Conservation (phyloP, 2,329 filamentous ascomycete species). For the Penicillium sp. region DNA sequence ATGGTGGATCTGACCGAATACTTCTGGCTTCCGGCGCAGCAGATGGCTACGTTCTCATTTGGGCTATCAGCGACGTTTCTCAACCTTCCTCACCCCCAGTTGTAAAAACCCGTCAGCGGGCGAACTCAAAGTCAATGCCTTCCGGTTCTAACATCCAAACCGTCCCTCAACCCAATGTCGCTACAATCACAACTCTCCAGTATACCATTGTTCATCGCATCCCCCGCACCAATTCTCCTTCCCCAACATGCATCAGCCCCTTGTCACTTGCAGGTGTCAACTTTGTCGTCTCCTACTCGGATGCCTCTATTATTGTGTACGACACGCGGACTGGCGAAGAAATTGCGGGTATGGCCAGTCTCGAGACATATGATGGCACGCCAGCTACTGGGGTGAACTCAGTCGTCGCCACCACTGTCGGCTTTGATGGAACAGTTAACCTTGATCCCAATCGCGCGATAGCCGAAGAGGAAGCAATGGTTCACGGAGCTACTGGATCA, state of each 20-base stretch:
- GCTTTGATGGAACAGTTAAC: slow-evolving; percentile 65
- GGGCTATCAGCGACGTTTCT: slow-evolving; percentile 89
- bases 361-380: slow-evolving; percentile 90
- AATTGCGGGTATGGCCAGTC: slow-evolving; percentile 85
- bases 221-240: slow-evolving; percentile 64
- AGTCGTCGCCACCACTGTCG: slow-evolving; percentile 80
- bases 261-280: slow-evolving; percentile 78
- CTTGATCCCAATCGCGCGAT: slow-evolving; percentile 63
- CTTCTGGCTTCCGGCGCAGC: slow-evolving; percentile 87
- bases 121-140: slow-evolving; percentile 93
- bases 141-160: slow-evolving; percentile 89
- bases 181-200: slow-evolving; percentile 81
- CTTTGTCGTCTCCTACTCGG: slow-evolving; percentile 90
- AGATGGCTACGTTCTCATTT: slow-evolving; percentile 87
- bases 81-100: slow-evolving; percentile 78
- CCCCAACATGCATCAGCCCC: slow-evolving; percentile 89
- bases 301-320: slow-evolving; percentile 86
- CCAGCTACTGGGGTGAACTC: slow-evolving; percentile 81
- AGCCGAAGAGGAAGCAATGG: slow-evolving; percentile 70
- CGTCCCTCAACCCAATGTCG: slow-evolving; percentile 83
- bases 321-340: slow-evolving; percentile 91
- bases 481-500: slow-evolving; percentile 78
- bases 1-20: slow-evolving; percentile 80
- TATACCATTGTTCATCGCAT: slow-evolving; percentile 88
- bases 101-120: slow-evolving; percentile 69